Evolutionary conservation across 768 basidiomycete species (phyloP), one percentile per base, ranked within the genome.

Genomic region (Tylopilus balloui): DNA sequence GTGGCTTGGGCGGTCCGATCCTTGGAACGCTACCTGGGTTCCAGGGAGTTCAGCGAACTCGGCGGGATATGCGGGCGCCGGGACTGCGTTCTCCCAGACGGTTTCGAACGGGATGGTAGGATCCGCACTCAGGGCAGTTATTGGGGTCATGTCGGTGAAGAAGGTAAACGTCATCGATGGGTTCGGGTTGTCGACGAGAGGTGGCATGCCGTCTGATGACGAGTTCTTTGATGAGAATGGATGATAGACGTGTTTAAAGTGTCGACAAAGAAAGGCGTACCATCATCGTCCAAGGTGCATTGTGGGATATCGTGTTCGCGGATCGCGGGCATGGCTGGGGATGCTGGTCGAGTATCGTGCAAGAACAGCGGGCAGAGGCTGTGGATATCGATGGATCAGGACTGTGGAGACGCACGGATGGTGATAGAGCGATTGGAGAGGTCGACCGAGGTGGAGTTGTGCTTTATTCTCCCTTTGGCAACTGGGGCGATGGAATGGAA

Each of bases 121-220:
- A 58, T 70, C 70, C 46, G 60, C 55, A 23, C 63, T 68, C 53
- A 68, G 65, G 68, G 73, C 78, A 31, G 75, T 75, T 61, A 76
- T 71, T 41, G 80, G 76, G 5, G 76, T 75, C 72, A 80, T 79
- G 59, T 80, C 77, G 23, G 76, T 72, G 60, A 76, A 76, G 67
- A 85, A 84, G n/a, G 81, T 83, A 67, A 78, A 81, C 36, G 74
- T 77, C 72, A 76, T 75, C 25, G 73, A 68, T 51, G 75, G 71
- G 57, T 68, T 71, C 51, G 76, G 77, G 60, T 75, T 74, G 59
- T 83, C 79, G 58, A 80, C 72, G 58, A 76, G 70, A 32, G 75
- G 71, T 8, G 76, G 76, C 74, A 78, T 76, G 15, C 67, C 67
- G 63, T 74, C 78, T 77, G 61, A 53, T 45, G 40, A n/a, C n/a